Evolutionary conservation across 2,329 filamentous ascomycete genomes (phyloP), one percentile per base, ranked within the genome.

Genomic region (Diaporthe ilicicola): DNA sequence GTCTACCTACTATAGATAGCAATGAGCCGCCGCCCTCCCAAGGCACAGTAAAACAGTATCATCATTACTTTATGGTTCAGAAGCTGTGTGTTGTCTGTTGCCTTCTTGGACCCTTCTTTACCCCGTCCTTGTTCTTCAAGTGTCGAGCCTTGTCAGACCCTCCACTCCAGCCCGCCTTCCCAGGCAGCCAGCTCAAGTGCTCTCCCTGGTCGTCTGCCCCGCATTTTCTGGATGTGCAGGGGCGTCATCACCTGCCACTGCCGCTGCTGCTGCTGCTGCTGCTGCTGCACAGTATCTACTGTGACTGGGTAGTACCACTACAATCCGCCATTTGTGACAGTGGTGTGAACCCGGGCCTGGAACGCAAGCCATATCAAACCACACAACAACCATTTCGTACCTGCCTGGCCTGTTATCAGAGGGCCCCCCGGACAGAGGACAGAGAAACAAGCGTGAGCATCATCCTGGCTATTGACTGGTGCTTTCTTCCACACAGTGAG

Each of bases 311-410:
- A 34, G 59, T 4, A 62, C 56, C 19, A 48, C 42, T 42, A 48
- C 59, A 64, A 64, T 27, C 59, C 29, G 59, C 37, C 59, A 64
- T 64, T 27, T 50, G 44, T 64, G 44, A 64, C 59, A 19, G 59
- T n/a, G 42, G 39, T 24, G n/a, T 34, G 27, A 34, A 48, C 32
- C 34, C 34, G 24, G 13, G 24, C 34, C 34, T 24, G 22, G 29
- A 24, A 13, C 59, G 32, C 54, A 50, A 68, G n/a, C 53, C 53
- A 39, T 51, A 46, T 37, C 66, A 19, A 66, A 19, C 46, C 51
- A 37, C 8, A 27, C 17, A 15, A 59, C 53, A 44, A 50, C 29
- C 50, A 48, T 27, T 27, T 9, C 51, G 15, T 19, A 9, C 15
- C 8, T 55, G 32, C 32, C 22, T 39, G 42, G 17, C 42, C 32